These are phyloP conservation scores for Garcia nutans DNA, from an alignment of 345 rosid species.

Conservation along the genomic window DNA sequence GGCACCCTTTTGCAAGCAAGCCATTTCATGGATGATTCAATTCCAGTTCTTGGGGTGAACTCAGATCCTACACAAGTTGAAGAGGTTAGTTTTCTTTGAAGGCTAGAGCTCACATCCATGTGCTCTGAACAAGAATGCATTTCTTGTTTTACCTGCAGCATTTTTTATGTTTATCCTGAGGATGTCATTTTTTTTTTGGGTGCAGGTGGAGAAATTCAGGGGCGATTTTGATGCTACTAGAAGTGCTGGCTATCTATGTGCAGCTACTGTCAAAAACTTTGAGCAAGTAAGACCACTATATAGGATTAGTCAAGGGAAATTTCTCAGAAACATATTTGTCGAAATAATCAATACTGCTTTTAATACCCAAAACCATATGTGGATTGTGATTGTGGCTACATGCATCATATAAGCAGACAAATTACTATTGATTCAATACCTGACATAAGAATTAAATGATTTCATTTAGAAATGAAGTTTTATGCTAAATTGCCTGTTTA, in stretches of 20 bases:
- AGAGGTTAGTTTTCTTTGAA: conserved; percentile 49
- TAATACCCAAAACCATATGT: not conserved
- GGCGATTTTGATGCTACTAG: conserved; percentile 83
- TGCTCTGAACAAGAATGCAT: not conserved
- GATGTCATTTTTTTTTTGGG: conserved; percentile 6
- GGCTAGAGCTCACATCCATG: not conserved
- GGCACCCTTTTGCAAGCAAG: conserved; percentile 95
- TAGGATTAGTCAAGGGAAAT: not conserved
- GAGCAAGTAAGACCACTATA: conserved; percentile 52
- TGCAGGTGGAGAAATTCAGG: conserved; percentile 60
- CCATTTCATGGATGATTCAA: conserved; percentile 73
- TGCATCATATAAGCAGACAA: not conserved
- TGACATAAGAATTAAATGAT: not conserved
- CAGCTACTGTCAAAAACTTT: conserved; percentile 73
- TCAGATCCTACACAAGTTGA: conserved; percentile 83
- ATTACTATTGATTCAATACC: not conserved
- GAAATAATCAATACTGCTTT: not conserved
- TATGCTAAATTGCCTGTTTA: not conserved
- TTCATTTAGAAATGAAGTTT: not conserved
- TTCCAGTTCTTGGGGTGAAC: conserved; percentile 81
- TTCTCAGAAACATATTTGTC: not conserved
- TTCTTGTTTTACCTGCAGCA: not conserved
- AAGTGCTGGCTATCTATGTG: conserved; percentile 87
- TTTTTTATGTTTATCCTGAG: not conserved
- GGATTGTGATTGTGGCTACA: not conserved